phyloP scores from a whole-genome alignment of 805 yeast genomes.

The Candida alai region DNA sequence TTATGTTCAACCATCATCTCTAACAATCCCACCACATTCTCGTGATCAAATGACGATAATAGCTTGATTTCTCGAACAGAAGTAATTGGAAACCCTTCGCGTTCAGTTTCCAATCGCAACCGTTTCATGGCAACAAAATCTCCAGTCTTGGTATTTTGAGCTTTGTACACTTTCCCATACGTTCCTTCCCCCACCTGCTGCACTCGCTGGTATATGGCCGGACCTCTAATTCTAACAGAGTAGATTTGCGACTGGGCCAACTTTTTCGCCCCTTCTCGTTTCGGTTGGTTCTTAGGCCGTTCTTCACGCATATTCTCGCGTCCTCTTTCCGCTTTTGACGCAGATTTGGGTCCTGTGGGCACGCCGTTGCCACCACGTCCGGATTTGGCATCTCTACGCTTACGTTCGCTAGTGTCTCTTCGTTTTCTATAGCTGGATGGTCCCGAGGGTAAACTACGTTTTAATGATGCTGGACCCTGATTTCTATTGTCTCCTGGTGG shows the following conservation, averaged over 20 bases:
- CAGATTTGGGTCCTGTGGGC: slow-evolving; percentile 2
- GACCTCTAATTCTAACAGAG: slow-evolving; percentile 24
- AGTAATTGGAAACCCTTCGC: slow-evolving; percentile 95
- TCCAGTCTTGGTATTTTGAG: slow-evolving; percentile 63
- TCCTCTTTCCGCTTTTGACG: slow-evolving; percentile 1
- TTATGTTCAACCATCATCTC: slow-evolving; percentile 87
- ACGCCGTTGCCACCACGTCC: background rate
- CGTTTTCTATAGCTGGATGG: slow-evolving; percentile 17
- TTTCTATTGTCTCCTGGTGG: background rate
- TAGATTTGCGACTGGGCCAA: slow-evolving; percentile 29
- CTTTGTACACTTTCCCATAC: slow-evolving; percentile 93
- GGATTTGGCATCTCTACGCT: slow-evolving; percentile 2
- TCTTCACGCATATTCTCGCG: background rate
- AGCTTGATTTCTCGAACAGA: slow-evolving; percentile 89
- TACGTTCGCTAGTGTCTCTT: slow-evolving; percentile 5
- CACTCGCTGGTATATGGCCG: slow-evolving; percentile 59
- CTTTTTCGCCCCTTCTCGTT: slow-evolving; percentile 12
- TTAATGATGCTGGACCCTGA: slow-evolving; percentile 3
- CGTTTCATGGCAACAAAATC: slow-evolving; percentile 83
- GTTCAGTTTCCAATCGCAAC: slow-evolving; percentile 77
- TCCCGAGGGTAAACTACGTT: slow-evolving; percentile 15
- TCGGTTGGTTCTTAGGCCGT: slow-evolving; percentile 14
- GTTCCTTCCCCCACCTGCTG: slow-evolving; percentile 99
- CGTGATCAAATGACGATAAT: slow-evolving; percentile 77
- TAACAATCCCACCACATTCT: slow-evolving; percentile 71